Evolutionary conservation across 208 protist genomes (phyloP).

Genomic region (Leishmania braziliensis): DNA sequence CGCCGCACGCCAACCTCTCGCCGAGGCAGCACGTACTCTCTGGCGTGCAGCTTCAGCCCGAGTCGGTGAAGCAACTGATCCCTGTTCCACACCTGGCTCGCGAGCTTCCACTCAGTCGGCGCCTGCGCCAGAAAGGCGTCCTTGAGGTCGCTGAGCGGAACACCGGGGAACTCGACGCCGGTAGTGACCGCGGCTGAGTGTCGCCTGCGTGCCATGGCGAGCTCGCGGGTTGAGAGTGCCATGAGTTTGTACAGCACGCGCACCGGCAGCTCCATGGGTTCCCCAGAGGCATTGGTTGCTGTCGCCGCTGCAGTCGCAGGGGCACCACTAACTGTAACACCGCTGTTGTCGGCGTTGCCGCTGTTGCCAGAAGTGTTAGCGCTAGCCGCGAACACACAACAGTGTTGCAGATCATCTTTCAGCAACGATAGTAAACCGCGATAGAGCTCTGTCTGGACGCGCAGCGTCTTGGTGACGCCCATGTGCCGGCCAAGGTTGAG

Average conservation of each 20-base stretch:
- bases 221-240: constrained; percentile 38
- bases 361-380: constrained; percentile 10
- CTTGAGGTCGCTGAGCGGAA: constrained; percentile 36
- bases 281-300: neutral
- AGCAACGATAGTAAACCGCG: constrained; percentile 75
- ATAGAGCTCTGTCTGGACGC: constrained; percentile 82
- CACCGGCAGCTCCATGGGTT: constrained; percentile 36
- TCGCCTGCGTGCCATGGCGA: constrained; percentile 20
- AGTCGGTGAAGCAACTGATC: constrained; percentile 85
- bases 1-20: constrained; percentile 55
- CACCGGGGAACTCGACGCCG: constrained; percentile 17
- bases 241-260: constrained; percentile 52
- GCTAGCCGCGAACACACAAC: constrained; percentile 73
- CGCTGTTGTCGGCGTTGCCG: neutral
- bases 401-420: constrained; percentile 67
- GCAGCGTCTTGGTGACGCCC: constrained; percentile 82
- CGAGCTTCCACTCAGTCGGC: constrained; percentile 59
- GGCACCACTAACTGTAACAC: constrained; percentile 2
- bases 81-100: constrained; percentile 72
- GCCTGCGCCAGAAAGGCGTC: constrained; percentile 49
- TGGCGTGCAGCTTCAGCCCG: constrained; percentile 61
- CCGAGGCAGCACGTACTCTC: constrained; percentile 39
- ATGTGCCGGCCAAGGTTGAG: constrained; percentile 87
- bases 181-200: neutral
- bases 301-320: constrained; percentile 7